These are phyloP conservation scores for Babesia gibsoni DNA, from an alignment of 169 alveolate genomes.

Conservation along the genomic window DNA sequence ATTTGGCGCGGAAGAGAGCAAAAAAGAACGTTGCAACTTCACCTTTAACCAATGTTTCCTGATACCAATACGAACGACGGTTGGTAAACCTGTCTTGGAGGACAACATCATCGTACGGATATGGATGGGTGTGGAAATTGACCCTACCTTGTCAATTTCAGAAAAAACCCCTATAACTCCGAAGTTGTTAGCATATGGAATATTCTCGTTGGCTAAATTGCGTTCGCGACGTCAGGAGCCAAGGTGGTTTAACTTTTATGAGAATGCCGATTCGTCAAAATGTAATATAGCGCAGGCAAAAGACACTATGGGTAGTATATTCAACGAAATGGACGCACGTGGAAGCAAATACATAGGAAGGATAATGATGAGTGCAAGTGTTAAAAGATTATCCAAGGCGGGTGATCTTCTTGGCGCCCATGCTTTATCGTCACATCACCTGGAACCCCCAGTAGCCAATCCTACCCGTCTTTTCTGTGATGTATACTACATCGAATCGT, in stretches of 20 bases:
- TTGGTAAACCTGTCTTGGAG: slow-evolving; percentile 81
- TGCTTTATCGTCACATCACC: slow-evolving; percentile 78
- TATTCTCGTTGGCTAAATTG: slow-evolving; percentile 71
- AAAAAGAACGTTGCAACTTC: slow-evolving; percentile 73
- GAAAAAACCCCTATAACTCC: slow-evolving; percentile 44
- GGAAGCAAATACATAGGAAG: slow-evolving; percentile 81
- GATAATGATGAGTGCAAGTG: slow-evolving; percentile 82
- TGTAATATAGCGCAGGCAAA: slow-evolving; percentile 49
- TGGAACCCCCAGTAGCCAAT: slow-evolving; percentile 78
- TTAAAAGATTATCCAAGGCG: slow-evolving; percentile 76
- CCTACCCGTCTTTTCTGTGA: slow-evolving; percentile 82
- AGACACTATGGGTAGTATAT: slow-evolving; percentile 14
- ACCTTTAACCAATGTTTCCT: slow-evolving; percentile 88
- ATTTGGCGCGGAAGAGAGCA: slow-evolving; percentile 35
- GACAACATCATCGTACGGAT: slow-evolving; percentile 83
- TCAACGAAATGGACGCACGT: neutral
- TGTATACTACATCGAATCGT: slow-evolving; percentile 80
- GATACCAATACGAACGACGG: slow-evolving; percentile 80
- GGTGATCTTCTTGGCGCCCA: slow-evolving; percentile 84
- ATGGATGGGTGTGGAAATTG: slow-evolving; percentile 76
- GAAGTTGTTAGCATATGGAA: slow-evolving; percentile 73
- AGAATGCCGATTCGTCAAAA: slow-evolving; percentile 67
- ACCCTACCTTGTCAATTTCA: neutral
- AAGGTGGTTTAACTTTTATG: slow-evolving; percentile 88
- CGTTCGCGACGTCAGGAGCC: slow-evolving; percentile 70